Base-by-base conservation (phyloP, 2,329 filamentous ascomycete genomes). In the Endocalyx cinctus region DNA sequence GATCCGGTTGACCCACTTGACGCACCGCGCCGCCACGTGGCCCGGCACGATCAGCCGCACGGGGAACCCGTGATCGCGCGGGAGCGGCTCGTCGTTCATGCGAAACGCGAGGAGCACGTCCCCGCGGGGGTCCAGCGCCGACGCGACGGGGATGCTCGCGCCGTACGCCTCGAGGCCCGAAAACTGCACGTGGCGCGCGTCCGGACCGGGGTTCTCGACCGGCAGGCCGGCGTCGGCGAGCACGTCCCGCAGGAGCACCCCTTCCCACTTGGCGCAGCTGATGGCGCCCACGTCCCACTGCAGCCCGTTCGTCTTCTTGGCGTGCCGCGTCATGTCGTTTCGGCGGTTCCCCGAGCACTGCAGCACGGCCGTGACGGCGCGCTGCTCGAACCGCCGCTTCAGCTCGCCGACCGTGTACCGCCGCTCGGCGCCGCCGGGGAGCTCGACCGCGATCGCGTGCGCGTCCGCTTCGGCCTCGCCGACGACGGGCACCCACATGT, bases 1-100 rank as follows among this genome's bases (percentile, higher is more conserved):
- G 34, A 85, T 77, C 27, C 72, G 72, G 40, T 69, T 76, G 2
- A 85, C 61, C 81, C 80, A 85, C 50, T 85, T 85, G 43, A 83
- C 79, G 5, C 74, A 79, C 2, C 80, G 68, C 1, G 79, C 81
- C 1, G 79, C 81, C 2, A 83, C 79, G 31, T 77, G 72, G 0
- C 81, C 81, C 0, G 80, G 77, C 0, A 83, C 75, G 4, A 83
- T 63, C 1, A 72, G 70, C 2, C 79, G 66, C 11, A 83, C 56
- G 1, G 81, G 81, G 44, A 70, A 84, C 1, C 81, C 81, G 45
- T 85, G 81, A 38, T 84, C 79, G 2, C 67, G 69, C 0, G 79
- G 77, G 2, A 85, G 60, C 0, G 74, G 65, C 37, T 70, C 52
- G 31, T 75, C 79, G 41, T 84, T 84, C 81, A 85, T 85, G 29